Evolutionary conservation across 2,329 filamentous ascomycete species (phyloP).

Genomic region (Blumeria graminis): DNA sequence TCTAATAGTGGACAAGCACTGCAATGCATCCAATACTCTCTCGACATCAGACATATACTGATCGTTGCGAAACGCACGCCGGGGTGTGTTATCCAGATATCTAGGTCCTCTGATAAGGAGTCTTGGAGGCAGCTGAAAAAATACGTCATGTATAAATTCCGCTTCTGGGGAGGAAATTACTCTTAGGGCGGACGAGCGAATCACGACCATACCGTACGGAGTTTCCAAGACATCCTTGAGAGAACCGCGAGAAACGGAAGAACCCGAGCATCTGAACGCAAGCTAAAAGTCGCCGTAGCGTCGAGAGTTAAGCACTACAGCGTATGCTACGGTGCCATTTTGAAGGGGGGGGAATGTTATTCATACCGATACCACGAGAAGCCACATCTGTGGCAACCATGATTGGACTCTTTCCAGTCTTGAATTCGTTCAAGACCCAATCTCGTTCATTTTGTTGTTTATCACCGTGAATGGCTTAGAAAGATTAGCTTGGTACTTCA

Average conservation of each 20-base stretch:
- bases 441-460: constrained; percentile 99
- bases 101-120: constrained; percentile 33
- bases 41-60: constrained; percentile 16
- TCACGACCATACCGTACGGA: constrained; percentile 41
- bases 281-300: constrained; percentile 68
- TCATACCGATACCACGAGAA: constrained; percentile 99
- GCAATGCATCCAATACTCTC: constrained; percentile 18
- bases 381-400: constrained; percentile 99
- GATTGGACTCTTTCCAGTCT: constrained; percentile 96
- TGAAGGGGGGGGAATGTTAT: constrained; percentile 30
- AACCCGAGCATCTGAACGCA: constrained; percentile 84
- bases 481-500: constrained; percentile 22
- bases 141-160: constrained; percentile 52
- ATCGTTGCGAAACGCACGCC: constrained; percentile 22
- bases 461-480: constrained; percentile 80
- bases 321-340: constrained; percentile 30
- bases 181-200: constrained; percentile 57
- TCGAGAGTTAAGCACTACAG: constrained; percentile 72
- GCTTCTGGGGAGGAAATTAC: constrained; percentile 41
- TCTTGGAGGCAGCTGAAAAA: constrained; percentile 56
- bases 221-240: constrained; percentile 71
- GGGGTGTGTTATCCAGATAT: constrained; percentile 27
- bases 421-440: constrained; percentile 99
- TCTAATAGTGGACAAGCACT: constrained; percentile 16
- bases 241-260: constrained; percentile 61